Base-by-base conservation (phyloP, 2,329 filamentous ascomycete species). In the Sporothrix euskadiensis region DNA sequence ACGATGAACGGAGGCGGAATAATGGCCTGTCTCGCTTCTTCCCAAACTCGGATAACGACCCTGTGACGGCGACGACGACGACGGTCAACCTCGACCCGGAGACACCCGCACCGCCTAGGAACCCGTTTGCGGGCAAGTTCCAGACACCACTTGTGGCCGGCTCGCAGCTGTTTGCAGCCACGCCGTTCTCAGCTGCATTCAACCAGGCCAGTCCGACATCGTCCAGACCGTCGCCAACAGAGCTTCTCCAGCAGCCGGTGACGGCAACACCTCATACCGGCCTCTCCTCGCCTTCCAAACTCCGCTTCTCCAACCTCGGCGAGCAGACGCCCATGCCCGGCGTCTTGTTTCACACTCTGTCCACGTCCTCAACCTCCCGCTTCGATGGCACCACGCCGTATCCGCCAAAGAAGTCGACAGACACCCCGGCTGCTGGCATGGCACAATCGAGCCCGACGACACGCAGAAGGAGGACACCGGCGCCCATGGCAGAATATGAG, bases 91-190 rank as follows among this genome's bases (percentile, higher is more conserved):
- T 22, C 8, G 74, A 75, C 19, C 79, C 87, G 1, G 84, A 88
- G 76, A 89, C 88, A 0, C 87, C 88, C 0, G 83, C 83, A 3
- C 75, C 83, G 19, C 80, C 83, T 0, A 83, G 81, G 66, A 88
- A 88, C 68, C 85, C 86, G 0, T 88, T 88, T 76, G 81, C 79
- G 9, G 79, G 78, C 10, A 78, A 79, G 78, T 81, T 75, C 76
- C 80, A 71, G 78, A 79, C 72, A 76, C 80, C 73, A 73, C 78
- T 80, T 76, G 82, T 82, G 78, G 81, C 76, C 71, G 82, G 78
- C 77, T 85, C 86, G 8, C 87, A 89, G 77, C 81, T 89, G 9
- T 89, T 89, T 76, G 83, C 82, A 0, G 84, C 86, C 75, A 89
- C 88, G 0, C 88, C 88, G 75, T 81, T 81, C 44, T 88, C 88